Base-by-base conservation (phyloP, 163 green algal genomes). In the Scenedesmus sp. region DNA sequence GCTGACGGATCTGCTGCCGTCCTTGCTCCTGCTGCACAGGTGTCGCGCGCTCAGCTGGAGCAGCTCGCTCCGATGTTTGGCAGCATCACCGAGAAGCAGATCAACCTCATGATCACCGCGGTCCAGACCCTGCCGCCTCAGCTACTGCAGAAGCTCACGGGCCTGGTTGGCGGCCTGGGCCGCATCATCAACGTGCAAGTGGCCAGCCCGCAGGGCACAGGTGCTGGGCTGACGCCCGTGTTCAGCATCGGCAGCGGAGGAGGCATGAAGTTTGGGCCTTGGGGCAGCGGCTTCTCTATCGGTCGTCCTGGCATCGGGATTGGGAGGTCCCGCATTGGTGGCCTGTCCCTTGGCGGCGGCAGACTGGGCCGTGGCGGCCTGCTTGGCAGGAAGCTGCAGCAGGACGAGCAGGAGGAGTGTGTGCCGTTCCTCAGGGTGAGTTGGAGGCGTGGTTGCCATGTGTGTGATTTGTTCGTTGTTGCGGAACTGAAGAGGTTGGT, bases 1-100 rank as follows among this genome's bases (percentile, higher is more conserved):
- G 18, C 59, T 35, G 3, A 72, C 5, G 22, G 33, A 35, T 22
- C 59, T 35, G 59, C 59, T 76, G 65, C 65, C 40, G 65, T 30
- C 26, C 3, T 30, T 76, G 30, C 65, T 76, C 5, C 65, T 76
- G 65, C 65, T 76, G n/a, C 33, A 37, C 86, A 91, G 87, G 44
- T 91, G 18, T 42, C 78, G 24, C 51, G n/a, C 15, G 37, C 37
- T 43, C n/a, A 91, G 87, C 87, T 91, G 46, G 37, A 87, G 78
- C 37, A 53, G 40, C 46, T 91, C 22, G 20, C 35, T 5, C 87
- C 87, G 2, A 2, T 87, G 15, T 91, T 91, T 35, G 37, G 30
- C 35, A 73, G 87, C 87, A 30, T 91, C 43, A 91, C 78, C 0
- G 24, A 65, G 20, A 5, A 37, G 37, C 78, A 86, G 79, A 43